phyloP scores from a whole-genome alignment of 2,329 filamentous ascomycete genomes.

The Diaporthe australafricana region DNA sequence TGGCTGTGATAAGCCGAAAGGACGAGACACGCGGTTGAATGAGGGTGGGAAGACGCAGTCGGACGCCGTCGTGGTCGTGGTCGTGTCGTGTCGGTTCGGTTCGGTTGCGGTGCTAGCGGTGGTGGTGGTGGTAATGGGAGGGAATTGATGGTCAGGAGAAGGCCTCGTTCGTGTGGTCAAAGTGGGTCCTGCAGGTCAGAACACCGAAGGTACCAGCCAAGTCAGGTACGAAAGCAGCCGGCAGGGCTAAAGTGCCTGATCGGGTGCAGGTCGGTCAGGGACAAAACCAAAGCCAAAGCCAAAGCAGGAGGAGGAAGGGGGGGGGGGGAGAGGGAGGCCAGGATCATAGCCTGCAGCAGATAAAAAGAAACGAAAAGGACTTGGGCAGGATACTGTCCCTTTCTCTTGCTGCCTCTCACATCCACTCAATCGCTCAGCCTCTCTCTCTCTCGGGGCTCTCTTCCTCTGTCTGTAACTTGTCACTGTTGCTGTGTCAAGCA shows the following conservation, averaged over 20 bases:
- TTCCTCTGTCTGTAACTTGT: conserved; percentile 8
- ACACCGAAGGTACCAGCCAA: background rate
- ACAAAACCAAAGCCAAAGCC: conserved; percentile 16
- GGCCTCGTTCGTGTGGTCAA: conserved; percentile 1
- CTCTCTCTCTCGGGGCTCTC: background rate
- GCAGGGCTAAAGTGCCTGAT: conserved; percentile 13
- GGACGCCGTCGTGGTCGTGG: background rate
- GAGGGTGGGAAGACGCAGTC: background rate
- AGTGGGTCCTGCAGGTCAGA: conserved; percentile 3
- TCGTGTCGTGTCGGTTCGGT: background rate
- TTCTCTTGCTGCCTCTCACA: background rate
- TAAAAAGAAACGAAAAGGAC: background rate
- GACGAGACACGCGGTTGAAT: background rate
- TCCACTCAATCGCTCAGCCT: background rate
- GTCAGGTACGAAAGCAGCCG: conserved; percentile 20
- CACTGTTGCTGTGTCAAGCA: conserved; percentile 20
- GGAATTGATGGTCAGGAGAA: conserved; percentile 4
- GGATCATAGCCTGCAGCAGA: background rate
- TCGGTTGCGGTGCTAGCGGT: background rate
- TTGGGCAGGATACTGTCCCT: background rate
- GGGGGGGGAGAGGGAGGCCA: background rate
- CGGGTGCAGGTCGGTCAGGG: background rate
- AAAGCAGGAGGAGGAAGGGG: background rate
- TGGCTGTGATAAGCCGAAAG: background rate
- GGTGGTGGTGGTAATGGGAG: background rate